phyloP scores from a whole-genome alignment of 2,329 filamentous ascomycete genomes.

The Alternaria dauci region DNA sequence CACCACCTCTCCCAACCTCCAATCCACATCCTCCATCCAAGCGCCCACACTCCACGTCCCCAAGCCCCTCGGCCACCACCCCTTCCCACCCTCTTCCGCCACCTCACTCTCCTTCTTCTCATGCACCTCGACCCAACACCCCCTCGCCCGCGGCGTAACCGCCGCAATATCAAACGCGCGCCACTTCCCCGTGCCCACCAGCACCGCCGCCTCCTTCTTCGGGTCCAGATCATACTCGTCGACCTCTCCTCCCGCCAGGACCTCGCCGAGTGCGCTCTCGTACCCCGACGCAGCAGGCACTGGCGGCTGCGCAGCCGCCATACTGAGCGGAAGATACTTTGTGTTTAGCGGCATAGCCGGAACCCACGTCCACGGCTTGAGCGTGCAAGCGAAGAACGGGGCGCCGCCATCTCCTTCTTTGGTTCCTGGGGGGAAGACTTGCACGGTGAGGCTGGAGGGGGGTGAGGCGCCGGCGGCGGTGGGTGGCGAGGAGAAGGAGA shows the following conservation, averaged over 20 bases:
- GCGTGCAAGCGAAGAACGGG: conserved; percentile 39
- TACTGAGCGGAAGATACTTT: conserved; percentile 33
- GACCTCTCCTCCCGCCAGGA: conserved; percentile 18
- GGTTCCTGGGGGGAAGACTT: conserved; percentile 37
- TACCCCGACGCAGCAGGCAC: conserved; percentile 25
- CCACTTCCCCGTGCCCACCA: conserved; percentile 40
- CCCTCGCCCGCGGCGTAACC: conserved; percentile 31
- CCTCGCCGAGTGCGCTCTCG: conserved; percentile 15
- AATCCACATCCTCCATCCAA: conserved; percentile 42
- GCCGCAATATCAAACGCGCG: conserved; percentile 30
- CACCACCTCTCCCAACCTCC: conserved; percentile 30
- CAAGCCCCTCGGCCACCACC: conserved; percentile 34
- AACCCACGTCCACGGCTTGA: conserved; percentile 40
- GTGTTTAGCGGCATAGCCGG: conserved; percentile 37
- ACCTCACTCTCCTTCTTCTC: conserved; percentile 11
- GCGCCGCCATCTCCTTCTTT: conserved; percentile 30
- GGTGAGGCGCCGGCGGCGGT: conserved; percentile 25
- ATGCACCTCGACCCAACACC: conserved; percentile 36
- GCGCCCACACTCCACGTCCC: conserved; percentile 36
- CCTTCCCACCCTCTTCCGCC: conserved; percentile 9
- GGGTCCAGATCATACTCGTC: conserved; percentile 35
- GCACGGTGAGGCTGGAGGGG: conserved; percentile 32
- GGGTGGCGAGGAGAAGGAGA: conserved; percentile 39
- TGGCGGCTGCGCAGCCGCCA: conserved; percentile 35
- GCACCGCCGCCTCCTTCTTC: conserved; percentile 28